Evolutionary conservation across 495 filamentous ascomycete species (phyloP), one percentile per base, ranked within the genome.

Genomic region (Trichocladium antarcticum): DNA sequence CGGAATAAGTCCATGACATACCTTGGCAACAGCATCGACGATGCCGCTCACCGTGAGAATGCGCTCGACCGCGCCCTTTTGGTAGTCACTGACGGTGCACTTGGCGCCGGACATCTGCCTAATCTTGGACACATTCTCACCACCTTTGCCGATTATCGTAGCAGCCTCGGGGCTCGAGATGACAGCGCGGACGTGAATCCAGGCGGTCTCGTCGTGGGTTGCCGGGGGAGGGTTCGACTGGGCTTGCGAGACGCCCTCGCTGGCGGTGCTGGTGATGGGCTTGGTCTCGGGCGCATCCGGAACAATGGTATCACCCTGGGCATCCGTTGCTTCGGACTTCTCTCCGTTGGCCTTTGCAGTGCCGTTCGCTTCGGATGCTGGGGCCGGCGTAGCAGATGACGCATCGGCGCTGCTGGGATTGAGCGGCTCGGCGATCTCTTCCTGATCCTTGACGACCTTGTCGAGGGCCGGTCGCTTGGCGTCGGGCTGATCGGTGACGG

Each of bases 81-180:
- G 82, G 60, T 97, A 98, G 64, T 98, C 92, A 71, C 89, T 95
- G 54, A 98, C 89, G 28, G 93, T 97, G 72, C 92, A 97, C 70
- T 96, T 97, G 54, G 92, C 92, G 56, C 84, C 85, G 9, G 93
- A 93, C 72, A 88, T 73, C 61, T 82, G 83, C 49, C 92, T 81
- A 55, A 97, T 95, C 65, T 89, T 82, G 51, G 89, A 89, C 47
- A 98, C 92, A 63, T 98, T 98, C 71, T 98, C 92, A 60, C 92
- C 92, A 58, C 88, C 89, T 72, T 96, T 98, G 50, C 92, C 92
- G 72, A 98, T 98, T 45, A 95, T 85, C 45, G 92, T 98, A 21
- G 92, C 92, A 56, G 92, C 92, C 68, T 98, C 92, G 37, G 85
- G 87, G 66, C 89, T 97, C 29, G 90, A 90, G 55, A 98, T 97